phyloP scores from a whole-genome alignment of 257 asterid species.

The Cordia subcordata region DNA sequence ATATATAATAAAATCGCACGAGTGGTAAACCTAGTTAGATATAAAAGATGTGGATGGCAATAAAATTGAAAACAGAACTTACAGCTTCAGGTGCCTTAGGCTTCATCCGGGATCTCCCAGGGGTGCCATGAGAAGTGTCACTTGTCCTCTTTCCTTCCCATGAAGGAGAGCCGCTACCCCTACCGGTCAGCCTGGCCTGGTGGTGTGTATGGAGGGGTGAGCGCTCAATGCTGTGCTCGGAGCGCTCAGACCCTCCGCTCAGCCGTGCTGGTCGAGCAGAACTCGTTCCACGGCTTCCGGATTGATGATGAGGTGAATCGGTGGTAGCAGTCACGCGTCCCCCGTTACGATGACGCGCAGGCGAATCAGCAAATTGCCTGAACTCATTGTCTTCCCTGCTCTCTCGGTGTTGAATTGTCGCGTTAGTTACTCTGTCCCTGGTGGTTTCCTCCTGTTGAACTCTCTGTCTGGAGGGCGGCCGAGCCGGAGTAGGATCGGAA shows the following conservation, averaged over 20 bases:
- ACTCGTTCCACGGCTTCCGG: conserved; percentile 39
- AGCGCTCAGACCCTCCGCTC: conserved; percentile 57
- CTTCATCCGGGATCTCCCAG: conserved; percentile 43
- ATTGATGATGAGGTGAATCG: conserved; percentile 26
- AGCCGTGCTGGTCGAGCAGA: conserved; percentile 33
- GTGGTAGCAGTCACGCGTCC: conserved; percentile 29
- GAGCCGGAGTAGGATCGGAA: conserved; percentile 15
- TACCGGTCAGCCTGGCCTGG: conserved; percentile 40
- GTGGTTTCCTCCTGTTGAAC: conserved; percentile 30
- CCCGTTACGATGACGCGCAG: conserved; percentile 31
- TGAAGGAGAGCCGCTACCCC: conserved; percentile 55
- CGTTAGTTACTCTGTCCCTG: conserved; percentile 31
- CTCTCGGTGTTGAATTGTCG: conserved; percentile 24
- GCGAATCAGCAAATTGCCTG: conserved; percentile 35
- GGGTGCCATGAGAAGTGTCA: conserved; percentile 50
- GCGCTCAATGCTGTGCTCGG: conserved; percentile 60
- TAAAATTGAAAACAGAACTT: conserved; percentile 12
- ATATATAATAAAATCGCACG: too few species aligned
- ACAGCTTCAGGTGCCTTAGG: conserved; percentile 53
- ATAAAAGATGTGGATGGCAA: neutral
- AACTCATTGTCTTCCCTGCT: conserved; percentile 43
- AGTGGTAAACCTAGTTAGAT: too few species aligned
- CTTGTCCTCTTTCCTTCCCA: conserved; percentile 52
- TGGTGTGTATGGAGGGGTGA: conserved; percentile 67
- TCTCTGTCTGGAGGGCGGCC: conserved; percentile 24